Evolutionary conservation across 1,139 yeast species (phyloP), one percentile per base, ranked within the genome.

Genomic region (Diutina rugosa): DNA sequence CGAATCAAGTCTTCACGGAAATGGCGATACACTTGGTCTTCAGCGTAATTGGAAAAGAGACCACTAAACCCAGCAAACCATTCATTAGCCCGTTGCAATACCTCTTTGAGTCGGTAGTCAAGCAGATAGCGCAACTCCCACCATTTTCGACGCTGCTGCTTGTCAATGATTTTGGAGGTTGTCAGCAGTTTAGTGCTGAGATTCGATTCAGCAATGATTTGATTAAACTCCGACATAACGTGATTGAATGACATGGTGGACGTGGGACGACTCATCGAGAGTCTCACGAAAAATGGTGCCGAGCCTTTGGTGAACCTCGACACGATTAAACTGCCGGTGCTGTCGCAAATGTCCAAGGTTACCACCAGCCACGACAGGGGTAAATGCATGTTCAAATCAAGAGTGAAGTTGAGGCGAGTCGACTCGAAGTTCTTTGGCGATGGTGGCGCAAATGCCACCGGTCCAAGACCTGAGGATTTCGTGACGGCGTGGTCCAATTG

Each of bases 41-140:
- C 61, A 12, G 60, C 61, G 6, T 70, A 70, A 46, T 72, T 69
- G 7, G 54, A 49, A 63, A 89, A 85, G 1, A 88, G 64, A 0
- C 91, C 85, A 51, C 71, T 71, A 61, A 90, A 87, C 0, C 95
- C 95, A n/a, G 95, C 91, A 53, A 91, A 68, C 95, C 97, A 90
- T 58, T 73, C 72, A 35, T 90, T 93, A 16, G 89, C 79, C 48
- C 73, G 74, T 1, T 69, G 67, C n/a, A 91, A 67, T n/a, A 90
- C 66, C 4, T 68, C 70, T 56, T 77, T 70, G 57, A 91, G 65
- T 56, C 77, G 69, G 28, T 72, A 69, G 66, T 91, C 97, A 29
- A 90, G 71, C 0, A 70, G 70, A 59, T 81, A 82, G 56, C 98
- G 72, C 46, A 74, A 71, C 55, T 76, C 76, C 96, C 97, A 93